phyloP scores from a whole-genome alignment of 2,329 filamentous ascomycete species.

The Trichoderma atroviride region DNA sequence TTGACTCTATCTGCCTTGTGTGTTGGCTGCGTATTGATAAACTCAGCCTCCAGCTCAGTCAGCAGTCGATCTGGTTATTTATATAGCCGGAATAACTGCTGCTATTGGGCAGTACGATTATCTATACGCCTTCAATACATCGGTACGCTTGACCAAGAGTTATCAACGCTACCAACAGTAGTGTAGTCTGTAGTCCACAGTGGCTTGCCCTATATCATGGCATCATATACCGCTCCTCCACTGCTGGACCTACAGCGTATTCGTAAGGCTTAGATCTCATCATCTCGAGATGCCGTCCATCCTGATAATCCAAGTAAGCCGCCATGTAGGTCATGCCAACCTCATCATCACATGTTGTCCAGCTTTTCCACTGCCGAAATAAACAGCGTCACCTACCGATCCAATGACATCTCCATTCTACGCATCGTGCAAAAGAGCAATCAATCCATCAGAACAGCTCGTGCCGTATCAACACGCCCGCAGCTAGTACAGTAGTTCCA shows the following conservation, averaged over 20 bases:
- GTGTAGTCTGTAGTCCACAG: neutral
- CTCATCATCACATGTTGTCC: neutral
- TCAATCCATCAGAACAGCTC: neutral
- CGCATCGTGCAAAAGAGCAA: neutral
- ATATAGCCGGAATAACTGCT: neutral
- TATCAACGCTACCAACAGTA: neutral
- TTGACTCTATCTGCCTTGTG: neutral
- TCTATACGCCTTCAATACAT: neutral
- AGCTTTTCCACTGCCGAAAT: neutral
- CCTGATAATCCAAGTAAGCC: neutral
- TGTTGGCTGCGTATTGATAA: neutral
- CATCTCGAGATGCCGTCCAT: neutral
- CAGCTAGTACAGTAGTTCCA: slow-evolving; percentile 7
- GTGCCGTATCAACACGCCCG: slow-evolving; percentile 3
- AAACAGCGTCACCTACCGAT: neutral
- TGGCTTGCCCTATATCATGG: neutral
- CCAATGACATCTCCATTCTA: neutral
- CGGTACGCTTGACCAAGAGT: neutral
- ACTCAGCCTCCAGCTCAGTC: slow-evolving; percentile 1
- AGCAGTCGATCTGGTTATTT: neutral
- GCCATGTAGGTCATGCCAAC: neutral
- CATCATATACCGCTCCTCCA: neutral
- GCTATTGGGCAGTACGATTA: neutral
- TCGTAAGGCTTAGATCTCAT: neutral
- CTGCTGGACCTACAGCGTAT: neutral